Evolutionary conservation across 108 stramenopile species (phyloP), one percentile per base, ranked within the genome.

Genomic region (Pseudonitzschia multiseries): DNA sequence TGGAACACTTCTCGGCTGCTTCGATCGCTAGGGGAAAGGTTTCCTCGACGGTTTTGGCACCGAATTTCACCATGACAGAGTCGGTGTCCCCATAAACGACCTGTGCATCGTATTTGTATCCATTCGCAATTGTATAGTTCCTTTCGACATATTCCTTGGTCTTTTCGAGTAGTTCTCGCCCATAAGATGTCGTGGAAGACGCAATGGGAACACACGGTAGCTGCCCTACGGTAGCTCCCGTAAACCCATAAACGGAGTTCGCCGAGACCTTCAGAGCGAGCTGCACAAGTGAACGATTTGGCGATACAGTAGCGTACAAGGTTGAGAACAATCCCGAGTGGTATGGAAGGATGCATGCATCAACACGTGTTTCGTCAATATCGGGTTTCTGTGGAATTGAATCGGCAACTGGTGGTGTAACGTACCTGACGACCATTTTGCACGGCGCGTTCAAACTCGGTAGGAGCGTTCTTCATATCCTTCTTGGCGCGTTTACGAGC

Each of bases 211-310:
- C 85, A 73, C 99, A 99, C 9, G 99, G 99, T 60, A 99, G 83
- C 74, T 98, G 97, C 4, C 99, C 99, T 0, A 99, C 97, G 0
- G 95, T 95, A 22, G 99, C 99, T 66, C 99, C 99, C 0, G 99
- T 99, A 82, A 99, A 99, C 1, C 99, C 99, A 74, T 99, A 99
- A 13, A 99, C 99, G 17, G 95, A 96, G 94, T 99, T 99, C 32
- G 99, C 99, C 0, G 96, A 97, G 31, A 98, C 85, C 82, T 99
- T 99, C 67, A 99, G 88, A 20, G 99, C 99, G 14, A 99, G 92
- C 81, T 74, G 44, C 46, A 8, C 46, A 48, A 48, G 1, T 2
- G 8, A 31, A 51, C 8, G 22, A 51, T 27, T 21, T 10, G 8
- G 10, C 10, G 42, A 42, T 10, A 42, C 6, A 42, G 42, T 9